phyloP scores from a whole-genome alignment of 352 stramenopile genomes.

The Phytopythium sindhum region DNA sequence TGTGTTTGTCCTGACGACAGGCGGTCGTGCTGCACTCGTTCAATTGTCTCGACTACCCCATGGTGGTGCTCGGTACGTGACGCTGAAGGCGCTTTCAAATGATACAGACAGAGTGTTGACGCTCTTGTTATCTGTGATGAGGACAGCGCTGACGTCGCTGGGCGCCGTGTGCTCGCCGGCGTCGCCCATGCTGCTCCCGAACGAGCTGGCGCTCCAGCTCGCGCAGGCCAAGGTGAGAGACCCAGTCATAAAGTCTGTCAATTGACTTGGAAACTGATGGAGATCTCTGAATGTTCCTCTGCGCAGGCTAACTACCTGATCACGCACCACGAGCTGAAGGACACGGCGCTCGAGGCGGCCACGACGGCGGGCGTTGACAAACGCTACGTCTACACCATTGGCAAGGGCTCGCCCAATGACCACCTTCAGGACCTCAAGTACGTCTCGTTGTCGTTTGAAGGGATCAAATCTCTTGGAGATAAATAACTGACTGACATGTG shows the following conservation, averaged over 20 bases:
- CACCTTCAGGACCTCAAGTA: slow-evolving; percentile 39
- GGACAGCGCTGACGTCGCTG: slow-evolving; percentile 35
- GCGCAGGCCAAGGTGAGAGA: slow-evolving; percentile 25
- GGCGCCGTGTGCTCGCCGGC: slow-evolving; percentile 43
- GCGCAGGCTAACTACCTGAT: slow-evolving; percentile 30
- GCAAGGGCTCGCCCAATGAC: slow-evolving; percentile 12
- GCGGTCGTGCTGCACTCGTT: slow-evolving; percentile 46
- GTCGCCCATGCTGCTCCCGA: slow-evolving; percentile 35
- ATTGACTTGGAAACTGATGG: neutral
- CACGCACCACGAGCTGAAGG: slow-evolving; percentile 34
- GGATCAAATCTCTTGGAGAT: neutral
- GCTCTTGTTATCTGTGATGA: neutral
- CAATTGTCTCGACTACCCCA: slow-evolving; percentile 63
- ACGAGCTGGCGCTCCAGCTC: slow-evolving; percentile 40
- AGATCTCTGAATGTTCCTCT: neutral
- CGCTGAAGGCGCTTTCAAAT: neutral
- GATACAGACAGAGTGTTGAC: neutral
- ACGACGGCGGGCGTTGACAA: slow-evolving; percentile 23
- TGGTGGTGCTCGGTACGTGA: slow-evolving; percentile 44
- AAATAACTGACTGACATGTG: neutral
- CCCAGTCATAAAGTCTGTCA: neutral
- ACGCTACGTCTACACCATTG: slow-evolving; percentile 34
- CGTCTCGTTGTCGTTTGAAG: neutral
- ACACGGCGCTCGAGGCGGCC: slow-evolving; percentile 23
- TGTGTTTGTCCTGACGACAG: neutral